Evolutionary conservation across 352 stramenopile genomes (phyloP), one percentile per base, ranked within the genome.

Genomic region (Globisporangium cylindrosporum): DNA sequence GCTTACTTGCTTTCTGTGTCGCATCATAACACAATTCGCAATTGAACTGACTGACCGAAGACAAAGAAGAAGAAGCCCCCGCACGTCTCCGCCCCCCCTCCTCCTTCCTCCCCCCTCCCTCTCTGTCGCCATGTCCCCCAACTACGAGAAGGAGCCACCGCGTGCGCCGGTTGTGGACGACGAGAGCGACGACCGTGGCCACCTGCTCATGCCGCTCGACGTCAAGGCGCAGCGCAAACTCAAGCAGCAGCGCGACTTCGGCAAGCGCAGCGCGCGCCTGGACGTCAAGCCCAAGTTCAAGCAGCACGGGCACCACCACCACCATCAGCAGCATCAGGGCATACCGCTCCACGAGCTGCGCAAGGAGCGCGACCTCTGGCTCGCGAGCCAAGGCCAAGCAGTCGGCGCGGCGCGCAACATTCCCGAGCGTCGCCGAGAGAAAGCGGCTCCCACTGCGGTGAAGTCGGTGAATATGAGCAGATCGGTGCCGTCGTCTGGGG

Each of bases 141-240:
- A 54, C 25, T 60, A 48, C 57, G 56, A 62, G 32, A 62, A 62
- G 56, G 56, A 24, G 54, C 54, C 38, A n/a, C 54, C 38, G 54
- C 63, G 29, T 43, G 43, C 38, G 27, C 38, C 64, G 18, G 54
- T 36, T n/a, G 41, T 34, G 25, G 25, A 46, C 56, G 15, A 18
- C 10, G 65, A 65, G 43, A 29, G 36, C 57, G 63, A 68, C 54
- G 41, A 55, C 41, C 46, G 43, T 25, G 38, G 32, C 41, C 18
- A 9, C 1, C 48, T 49, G 49, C 32, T 58, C 25, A 32, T 58
- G 43, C 60, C 34, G 15, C 27, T 53, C 49, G 66, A 81, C 71
- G 87, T 69, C 76, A 91, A 90, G 65, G 62, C 74, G 46, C 81
- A 87, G 66, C 81, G 81, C 77, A 87, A 90, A 66, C 70, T 90